These are phyloP conservation scores for Lablab purpureus DNA, from an alignment of 306 rosid genomes.

Conservation along the genomic window DNA sequence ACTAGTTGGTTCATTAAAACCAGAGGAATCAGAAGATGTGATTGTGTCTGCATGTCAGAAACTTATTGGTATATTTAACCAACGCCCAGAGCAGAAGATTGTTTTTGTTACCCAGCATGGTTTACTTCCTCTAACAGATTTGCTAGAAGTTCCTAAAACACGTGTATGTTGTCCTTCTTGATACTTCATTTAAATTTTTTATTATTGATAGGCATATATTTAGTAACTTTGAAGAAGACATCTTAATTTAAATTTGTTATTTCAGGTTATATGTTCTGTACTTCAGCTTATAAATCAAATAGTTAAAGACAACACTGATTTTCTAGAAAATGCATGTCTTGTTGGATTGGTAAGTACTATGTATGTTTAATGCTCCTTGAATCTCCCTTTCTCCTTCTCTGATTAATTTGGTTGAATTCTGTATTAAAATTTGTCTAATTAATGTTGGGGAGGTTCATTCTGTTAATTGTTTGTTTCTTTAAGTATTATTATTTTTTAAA, in stretches of 20 bases:
- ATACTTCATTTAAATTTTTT: conserved; percentile 21
- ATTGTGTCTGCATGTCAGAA: conserved; percentile 91
- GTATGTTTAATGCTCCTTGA: conserved; percentile 20
- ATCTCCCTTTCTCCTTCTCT: conserved; percentile 28
- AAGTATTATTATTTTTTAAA: background rate
- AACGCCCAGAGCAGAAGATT: conserved; percentile 93
- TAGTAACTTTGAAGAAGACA: conserved; percentile 16
- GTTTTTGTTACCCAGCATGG: conserved; percentile 95
- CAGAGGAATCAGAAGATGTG: conserved; percentile 90
- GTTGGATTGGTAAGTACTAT: conserved; percentile 88
- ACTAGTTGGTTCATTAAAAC: conserved; percentile 81
- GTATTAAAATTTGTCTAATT: conserved; percentile 24
- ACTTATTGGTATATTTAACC: conserved; percentile 79
- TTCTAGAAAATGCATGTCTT: conserved; percentile 97
- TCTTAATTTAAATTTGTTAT: conserved; percentile 36
- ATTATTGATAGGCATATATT: conserved; percentile 35
- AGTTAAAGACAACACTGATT: conserved; percentile 84
- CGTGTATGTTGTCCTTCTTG: conserved; percentile 68
- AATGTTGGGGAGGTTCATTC: conserved; percentile 23
- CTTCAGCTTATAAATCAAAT: conserved; percentile 97
- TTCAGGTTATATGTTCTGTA: conserved; percentile 93
- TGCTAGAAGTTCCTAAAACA: conserved; percentile 89
- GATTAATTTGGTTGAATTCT: conserved; percentile 21
- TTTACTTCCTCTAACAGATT: conserved; percentile 85
- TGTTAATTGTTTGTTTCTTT: background rate